These are phyloP conservation scores for Suhomyces coccinellae DNA, from an alignment of 1,139 yeast genomes.

Conservation along the genomic window DNA sequence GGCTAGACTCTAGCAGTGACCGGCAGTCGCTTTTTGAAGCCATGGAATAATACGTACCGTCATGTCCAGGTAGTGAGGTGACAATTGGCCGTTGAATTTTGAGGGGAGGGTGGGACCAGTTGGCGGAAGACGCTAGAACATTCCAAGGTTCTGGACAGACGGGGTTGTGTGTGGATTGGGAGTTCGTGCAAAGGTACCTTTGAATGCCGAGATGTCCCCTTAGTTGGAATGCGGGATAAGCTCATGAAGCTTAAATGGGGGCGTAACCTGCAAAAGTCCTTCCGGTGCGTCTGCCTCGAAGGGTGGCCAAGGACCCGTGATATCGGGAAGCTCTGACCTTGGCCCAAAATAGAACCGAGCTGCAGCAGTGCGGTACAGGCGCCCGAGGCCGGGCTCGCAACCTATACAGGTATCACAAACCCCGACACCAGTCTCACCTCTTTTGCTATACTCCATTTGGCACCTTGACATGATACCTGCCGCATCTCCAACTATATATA, in stretches of 20 bases:
- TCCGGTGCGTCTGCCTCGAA: background rate
- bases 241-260: background rate
- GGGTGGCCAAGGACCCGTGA: background rate
- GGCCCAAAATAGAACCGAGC: background rate
- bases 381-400: background rate
- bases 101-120: background rate
- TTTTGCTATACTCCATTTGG: slow-evolving; percentile 2
- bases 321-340: slow-evolving; percentile 1
- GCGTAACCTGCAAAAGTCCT: slow-evolving; percentile 2
- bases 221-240: background rate
- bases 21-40: no score
- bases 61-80: no score
- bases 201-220: no score
- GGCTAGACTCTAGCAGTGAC: background rate
- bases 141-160: background rate
- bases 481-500: slow-evolving; percentile 3
- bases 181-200: no score
- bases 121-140: background rate
- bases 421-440: slow-evolving; percentile 1
- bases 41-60: no score
- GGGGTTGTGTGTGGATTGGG: background rate
- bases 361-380: background rate
- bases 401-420: background rate
- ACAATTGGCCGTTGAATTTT: no score
- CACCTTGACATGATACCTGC: background rate